A percentile compares a stretch with the other conserved stretches of the same genome.
Conservation (phyloP, 108 stramenopile genomes). For the Fragilaria radians region DNA sequence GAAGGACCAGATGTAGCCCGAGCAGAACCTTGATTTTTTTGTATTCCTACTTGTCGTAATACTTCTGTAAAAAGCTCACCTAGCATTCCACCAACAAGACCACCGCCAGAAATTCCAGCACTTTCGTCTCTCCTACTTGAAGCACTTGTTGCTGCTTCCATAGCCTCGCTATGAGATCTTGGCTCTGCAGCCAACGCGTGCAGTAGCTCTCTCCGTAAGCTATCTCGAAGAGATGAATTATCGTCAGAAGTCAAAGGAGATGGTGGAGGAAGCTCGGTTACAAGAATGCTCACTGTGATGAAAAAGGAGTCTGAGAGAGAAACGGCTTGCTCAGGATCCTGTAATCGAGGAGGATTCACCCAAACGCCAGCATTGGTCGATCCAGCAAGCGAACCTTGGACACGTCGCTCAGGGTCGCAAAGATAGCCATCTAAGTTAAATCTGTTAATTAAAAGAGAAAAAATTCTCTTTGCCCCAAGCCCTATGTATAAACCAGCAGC, state of each 20-base stretch:
- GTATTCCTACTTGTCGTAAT: constrained; percentile 58
- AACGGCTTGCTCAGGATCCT: constrained; percentile 76
- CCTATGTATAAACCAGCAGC: constrained; percentile 77
- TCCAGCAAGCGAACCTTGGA: constrained; percentile 12
- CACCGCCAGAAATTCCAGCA: constrained; percentile 49
- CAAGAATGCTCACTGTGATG: constrained; percentile 69
- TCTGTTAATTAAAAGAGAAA: constrained; percentile 59
- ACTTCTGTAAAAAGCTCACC: constrained; percentile 52
- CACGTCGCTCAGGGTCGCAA: constrained; percentile 77
- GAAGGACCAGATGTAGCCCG: constrained; percentile 63
- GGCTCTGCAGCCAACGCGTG: constrained; percentile 88
- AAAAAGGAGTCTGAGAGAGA: constrained; percentile 80
- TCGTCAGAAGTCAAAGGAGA: constrained; percentile 57
- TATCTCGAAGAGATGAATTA: constrained; percentile 48
- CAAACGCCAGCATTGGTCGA: constrained; percentile 28
- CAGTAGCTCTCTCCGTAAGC: constrained; percentile 78
- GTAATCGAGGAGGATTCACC: constrained; percentile 78
- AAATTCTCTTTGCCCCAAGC: constrained; percentile 74
- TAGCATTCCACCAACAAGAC: constrained; percentile 44
- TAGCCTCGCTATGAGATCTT: constrained; percentile 82
- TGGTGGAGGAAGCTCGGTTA: constrained; percentile 82
- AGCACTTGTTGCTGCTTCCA: constrained; percentile 66
- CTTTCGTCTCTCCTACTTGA: constrained; percentile 69
- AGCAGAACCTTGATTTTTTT: constrained; percentile 48
- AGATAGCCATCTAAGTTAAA: constrained; percentile 82